phyloP scores from a whole-genome alignment of 768 basidiomycete genomes.

The Collybia sordida region DNA sequence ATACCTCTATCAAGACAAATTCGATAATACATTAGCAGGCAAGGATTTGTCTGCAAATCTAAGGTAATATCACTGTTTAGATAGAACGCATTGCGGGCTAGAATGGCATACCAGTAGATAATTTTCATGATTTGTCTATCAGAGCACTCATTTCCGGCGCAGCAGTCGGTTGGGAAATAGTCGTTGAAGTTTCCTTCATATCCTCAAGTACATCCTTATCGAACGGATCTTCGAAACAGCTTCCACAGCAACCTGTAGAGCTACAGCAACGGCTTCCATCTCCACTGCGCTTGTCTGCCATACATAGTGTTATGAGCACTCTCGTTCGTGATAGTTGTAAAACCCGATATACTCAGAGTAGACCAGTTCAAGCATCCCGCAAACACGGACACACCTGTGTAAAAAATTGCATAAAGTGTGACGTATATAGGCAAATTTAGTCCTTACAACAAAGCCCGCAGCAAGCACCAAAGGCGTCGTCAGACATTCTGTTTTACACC shows the following conservation, averaged over 20 bases:
- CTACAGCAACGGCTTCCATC: constrained; percentile 27
- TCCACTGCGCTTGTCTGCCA: constrained; percentile 29
- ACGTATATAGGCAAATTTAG: not conserved
- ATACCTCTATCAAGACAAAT: too few relatives aligned
- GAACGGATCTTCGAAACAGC: constrained; percentile 42
- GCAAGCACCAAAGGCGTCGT: constrained; percentile 16
- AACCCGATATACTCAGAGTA: constrained; percentile 17
- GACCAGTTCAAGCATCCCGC: constrained; percentile 24
- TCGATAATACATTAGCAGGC: too few relatives aligned
- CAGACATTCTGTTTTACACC: constrained; percentile 4
- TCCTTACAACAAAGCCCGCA: constrained; percentile 29
- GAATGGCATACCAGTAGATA: too few relatives aligned
- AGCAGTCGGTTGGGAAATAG: not conserved
- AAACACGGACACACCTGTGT: constrained; percentile 14
- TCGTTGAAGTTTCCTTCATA: constrained; percentile 32
- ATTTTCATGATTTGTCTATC: not conserved
- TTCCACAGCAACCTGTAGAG: constrained; percentile 43
- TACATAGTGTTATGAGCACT: too few relatives aligned
- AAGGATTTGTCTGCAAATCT: too few relatives aligned
- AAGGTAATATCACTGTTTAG: too few relatives aligned
- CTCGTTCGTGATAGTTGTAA: too few relatives aligned
- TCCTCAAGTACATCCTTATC: constrained; percentile 47
- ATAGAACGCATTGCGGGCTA: too few relatives aligned
- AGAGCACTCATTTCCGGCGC: not conserved
- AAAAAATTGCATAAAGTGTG: not conserved